Evolutionary conservation across 2,329 filamentous ascomycete species (phyloP).

Genomic region (Penicillium decumbens): DNA sequence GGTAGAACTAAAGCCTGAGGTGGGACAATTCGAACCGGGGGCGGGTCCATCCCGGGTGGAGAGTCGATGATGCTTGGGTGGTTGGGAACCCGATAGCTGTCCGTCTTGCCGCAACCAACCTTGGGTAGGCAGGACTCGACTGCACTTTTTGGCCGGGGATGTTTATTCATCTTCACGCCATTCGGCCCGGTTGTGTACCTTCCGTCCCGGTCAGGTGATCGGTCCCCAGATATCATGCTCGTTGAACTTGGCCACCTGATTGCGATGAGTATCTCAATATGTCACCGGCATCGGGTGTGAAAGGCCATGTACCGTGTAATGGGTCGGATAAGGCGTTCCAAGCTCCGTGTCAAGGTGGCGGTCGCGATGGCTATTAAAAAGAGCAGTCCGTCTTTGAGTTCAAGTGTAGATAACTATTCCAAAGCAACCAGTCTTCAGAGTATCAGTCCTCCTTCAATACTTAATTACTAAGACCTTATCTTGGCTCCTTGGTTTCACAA

Average conservation of each 20-base stretch:
- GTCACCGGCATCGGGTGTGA: conserved; percentile 12
- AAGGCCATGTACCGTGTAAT: conserved; percentile 7
- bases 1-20: conserved; percentile 6
- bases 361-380: conserved; percentile 21
- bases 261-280: conserved; percentile 8
- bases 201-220: conserved; percentile 22
- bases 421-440: conserved; percentile 1
- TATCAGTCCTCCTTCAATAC: background rate
- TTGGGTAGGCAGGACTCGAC: background rate
- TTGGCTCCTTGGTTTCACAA: conserved; percentile 8
- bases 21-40: conserved; percentile 11
- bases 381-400: conserved; percentile 6
- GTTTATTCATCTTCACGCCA: conserved; percentile 17
- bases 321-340: conserved; percentile 5
- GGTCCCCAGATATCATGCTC: conserved; percentile 19
- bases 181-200: conserved; percentile 14
- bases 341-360: conserved; percentile 7
- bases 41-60: conserved; percentile 1
- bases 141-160: background rate
- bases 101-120: conserved; percentile 2
- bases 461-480: conserved; percentile 1
- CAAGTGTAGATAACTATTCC: conserved; percentile 9
- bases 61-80: background rate
- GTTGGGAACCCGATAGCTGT: conserved; percentile 4
- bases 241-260: conserved; percentile 17